Base-by-base conservation (phyloP, 768 basidiomycete species). In the Coprinopsis strossmayeri region DNA sequence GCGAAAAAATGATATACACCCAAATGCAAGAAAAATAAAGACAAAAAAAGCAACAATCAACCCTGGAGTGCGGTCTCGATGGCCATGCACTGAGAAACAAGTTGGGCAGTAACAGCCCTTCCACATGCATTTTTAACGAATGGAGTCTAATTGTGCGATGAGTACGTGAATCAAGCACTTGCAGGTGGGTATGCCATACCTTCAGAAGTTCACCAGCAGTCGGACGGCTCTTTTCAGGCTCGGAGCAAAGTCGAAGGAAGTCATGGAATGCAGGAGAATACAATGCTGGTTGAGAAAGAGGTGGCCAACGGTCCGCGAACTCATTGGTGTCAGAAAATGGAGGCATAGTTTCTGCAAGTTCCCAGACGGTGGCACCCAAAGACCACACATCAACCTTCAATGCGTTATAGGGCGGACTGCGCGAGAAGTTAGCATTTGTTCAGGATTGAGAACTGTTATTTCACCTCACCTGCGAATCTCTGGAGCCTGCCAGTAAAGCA, bases 401-500 rank as follows among this genome's bases (percentile, higher is more conserved):
- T 1, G 81, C 77, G 56, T 91, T 72, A 57, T 91, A 90, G 0
- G 81, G 69, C 10, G 83, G 81, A 44, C 83, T 85, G 46, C n/a
- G n/a, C n/a, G n/a, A n/a, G n/a, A n/a, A n/a, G n/a, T n/a, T n/a
- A n/a, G n/a, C n/a, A n/a, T n/a, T n/a, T n/a, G n/a, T n/a, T 20
- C 17, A 5, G 15, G 4, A 28, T 32, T 3, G 28, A 23, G 13
- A 11, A 15, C 32, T n/a, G 24, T 42, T 17, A 35, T 27, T 35
- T 42, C 26, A 20, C 49, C 84, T 58, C 60, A 87, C 86, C 61
- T 69, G 67, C 87, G 76, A 54, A 89, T 73, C 67, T 90, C 87
- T 23, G 89, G 88, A 20, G 87, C 85, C 74, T 90, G 88, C 88
- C 88, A 91, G 67, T 82, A 90, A 17, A 80, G 61, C 17, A 91